A percentile compares a stretch with the other conserved stretches of the same genome.
phyloP scores from a whole-genome alignment of 2,329 filamentous ascomycete species.

The Clarireedia hainanense region DNA sequence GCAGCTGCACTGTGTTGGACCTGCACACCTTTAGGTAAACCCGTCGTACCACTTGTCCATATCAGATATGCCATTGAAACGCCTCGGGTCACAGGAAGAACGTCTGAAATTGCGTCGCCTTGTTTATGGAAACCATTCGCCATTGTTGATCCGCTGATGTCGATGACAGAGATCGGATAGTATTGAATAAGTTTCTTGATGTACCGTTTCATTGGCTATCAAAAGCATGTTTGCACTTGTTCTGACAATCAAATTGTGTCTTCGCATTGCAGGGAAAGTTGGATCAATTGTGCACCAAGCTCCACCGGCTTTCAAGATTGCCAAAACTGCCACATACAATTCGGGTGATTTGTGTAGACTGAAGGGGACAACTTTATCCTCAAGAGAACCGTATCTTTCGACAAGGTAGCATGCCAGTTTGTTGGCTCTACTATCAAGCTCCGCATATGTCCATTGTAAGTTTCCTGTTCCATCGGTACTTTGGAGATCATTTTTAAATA shows the following conservation, averaged over 20 bases:
- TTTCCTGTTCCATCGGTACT: neutral
- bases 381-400: neutral
- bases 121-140: neutral
- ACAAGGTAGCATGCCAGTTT: neutral
- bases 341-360: slow-evolving; percentile 21
- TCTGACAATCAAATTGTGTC: neutral
- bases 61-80: slow-evolving; percentile 13
- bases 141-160: neutral
- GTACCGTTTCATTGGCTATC: neutral
- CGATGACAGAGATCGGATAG: neutral
- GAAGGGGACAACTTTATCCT: slow-evolving; percentile 1
- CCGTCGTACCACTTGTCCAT: slow-evolving; percentile 17
- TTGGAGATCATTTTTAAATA: neutral
- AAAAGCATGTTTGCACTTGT: neutral
- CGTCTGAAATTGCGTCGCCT: neutral
- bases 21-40: slow-evolving; percentile 17
- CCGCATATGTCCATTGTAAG: neutral
- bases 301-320: slow-evolving; percentile 30
- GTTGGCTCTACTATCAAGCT: neutral
- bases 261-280: no score
- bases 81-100: neutral
- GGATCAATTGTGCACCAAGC: slow-evolving; percentile 23
- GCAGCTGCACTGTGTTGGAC: slow-evolving; percentile 11
- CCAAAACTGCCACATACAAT: slow-evolving; percentile 27
- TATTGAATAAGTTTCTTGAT: neutral